Evolutionary conservation across 2,329 filamentous ascomycete species (phyloP).

Genomic region (Exophiala lecanii-corni): DNA sequence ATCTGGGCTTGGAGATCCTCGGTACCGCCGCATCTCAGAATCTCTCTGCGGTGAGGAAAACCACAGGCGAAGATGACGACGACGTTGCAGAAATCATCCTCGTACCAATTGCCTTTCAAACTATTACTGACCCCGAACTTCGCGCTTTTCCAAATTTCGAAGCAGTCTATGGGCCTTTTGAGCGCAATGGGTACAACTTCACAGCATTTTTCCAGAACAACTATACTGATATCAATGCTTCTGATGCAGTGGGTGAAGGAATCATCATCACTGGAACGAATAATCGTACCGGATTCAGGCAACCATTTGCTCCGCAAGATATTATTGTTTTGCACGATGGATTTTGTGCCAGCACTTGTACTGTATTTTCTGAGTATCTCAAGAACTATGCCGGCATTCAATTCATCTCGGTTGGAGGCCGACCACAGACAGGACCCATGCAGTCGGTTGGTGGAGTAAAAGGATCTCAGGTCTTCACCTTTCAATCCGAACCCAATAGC

Average conservation of each 20-base stretch:
- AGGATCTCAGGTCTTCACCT: slow-evolving; percentile 36
- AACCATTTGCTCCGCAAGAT: slow-evolving; percentile 54
- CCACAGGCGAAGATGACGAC: slow-evolving; percentile 28
- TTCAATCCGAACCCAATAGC: background rate
- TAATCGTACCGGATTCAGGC: slow-evolving; percentile 42
- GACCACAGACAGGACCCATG: slow-evolving; percentile 51
- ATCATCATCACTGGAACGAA: slow-evolving; percentile 47
- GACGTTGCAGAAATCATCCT: slow-evolving; percentile 30
- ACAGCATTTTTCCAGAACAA: slow-evolving; percentile 54
- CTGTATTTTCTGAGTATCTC: slow-evolving; percentile 53
- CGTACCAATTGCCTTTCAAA: slow-evolving; percentile 31
- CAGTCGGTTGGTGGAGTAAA: slow-evolving; percentile 64
- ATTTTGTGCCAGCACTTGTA: slow-evolving; percentile 56
- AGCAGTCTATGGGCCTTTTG: slow-evolving; percentile 37
- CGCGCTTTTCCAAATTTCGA: slow-evolving; percentile 39
- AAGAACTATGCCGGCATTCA: slow-evolving; percentile 51
- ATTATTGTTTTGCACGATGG: slow-evolving; percentile 47
- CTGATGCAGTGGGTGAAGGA: slow-evolving; percentile 28
- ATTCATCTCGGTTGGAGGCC: slow-evolving; percentile 57
- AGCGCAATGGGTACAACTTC: slow-evolving; percentile 50
- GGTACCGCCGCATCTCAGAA: slow-evolving; percentile 28
- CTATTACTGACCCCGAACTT: slow-evolving; percentile 29
- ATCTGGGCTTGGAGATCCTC: slow-evolving; percentile 36
- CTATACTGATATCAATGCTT: slow-evolving; percentile 38
- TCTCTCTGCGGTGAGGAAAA: slow-evolving; percentile 17